Percentiles rank a stretch among this genome's conserved stretches.
Evolutionary conservation across 1,284 basidiomycete genomes (phyloP).

Genomic region (Tetrapyrgos nigripes): DNA sequence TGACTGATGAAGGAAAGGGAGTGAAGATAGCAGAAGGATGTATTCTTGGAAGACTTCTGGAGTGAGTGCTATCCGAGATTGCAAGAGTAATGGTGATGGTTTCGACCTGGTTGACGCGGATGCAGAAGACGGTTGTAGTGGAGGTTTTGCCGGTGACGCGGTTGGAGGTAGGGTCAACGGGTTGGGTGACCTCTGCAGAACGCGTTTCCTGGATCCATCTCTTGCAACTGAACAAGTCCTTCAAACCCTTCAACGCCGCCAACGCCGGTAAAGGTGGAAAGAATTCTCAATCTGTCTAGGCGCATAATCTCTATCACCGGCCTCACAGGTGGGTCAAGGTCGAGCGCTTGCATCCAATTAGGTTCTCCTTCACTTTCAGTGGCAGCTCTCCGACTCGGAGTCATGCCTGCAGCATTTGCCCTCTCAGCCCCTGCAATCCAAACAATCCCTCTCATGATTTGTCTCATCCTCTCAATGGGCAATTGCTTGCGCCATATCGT

Average conservation of each 20-base stretch:
- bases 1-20: not conserved
- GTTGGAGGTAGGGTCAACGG: not conserved
- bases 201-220: not conserved
- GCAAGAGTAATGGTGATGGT: not conserved
- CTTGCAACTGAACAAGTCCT: not conserved
- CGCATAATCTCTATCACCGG: not conserved
- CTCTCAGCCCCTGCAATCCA: not conserved
- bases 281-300: not conserved
- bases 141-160: not conserved
- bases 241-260: not conserved
- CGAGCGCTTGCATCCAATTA: not conserved
- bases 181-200: not conserved
- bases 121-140: not conserved
- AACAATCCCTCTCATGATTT: not conserved
- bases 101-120: not conserved
- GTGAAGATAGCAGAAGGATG: conserved; percentile 7
- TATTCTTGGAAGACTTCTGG: conserved; percentile 8
- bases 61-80: not conserved
- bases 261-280: not conserved
- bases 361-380: too few relatives aligned
- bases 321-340: not conserved
- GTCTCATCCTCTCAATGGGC: not conserved
- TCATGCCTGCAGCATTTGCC: not conserved
- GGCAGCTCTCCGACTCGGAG: too few relatives aligned
- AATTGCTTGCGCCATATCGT: not conserved